These are phyloP conservation scores for Omphalea diandra DNA, from an alignment of 441 rosid species.

Conservation along the genomic window DNA sequence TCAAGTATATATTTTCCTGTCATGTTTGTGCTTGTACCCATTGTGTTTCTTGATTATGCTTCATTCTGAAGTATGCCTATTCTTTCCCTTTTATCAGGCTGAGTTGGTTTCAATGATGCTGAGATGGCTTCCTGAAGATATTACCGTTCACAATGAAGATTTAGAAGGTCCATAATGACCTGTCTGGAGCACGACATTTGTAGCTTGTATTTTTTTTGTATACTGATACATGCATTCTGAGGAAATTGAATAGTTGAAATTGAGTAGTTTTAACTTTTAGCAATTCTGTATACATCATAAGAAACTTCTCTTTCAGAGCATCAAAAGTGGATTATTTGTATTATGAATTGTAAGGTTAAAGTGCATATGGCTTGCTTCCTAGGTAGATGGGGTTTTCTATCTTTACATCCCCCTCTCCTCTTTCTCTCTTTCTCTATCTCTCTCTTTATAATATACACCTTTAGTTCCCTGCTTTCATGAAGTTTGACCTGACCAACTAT, in stretches of 20 bases:
- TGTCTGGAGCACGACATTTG: constrained; percentile 19
- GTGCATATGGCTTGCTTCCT: not conserved
- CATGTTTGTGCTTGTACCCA: constrained; percentile 11
- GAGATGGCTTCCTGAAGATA: constrained; percentile 99
- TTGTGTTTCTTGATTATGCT: constrained; percentile 14
- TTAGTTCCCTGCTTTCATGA: not conserved
- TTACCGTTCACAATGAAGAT: constrained; percentile 98
- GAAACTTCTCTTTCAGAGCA: not conserved
- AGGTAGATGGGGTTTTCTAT: not conserved
- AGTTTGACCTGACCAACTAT: not conserved
- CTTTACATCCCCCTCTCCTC: too few species aligned
- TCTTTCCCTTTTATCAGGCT: constrained; percentile 48
- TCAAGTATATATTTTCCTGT: constrained; percentile 46
- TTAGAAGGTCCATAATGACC: constrained; percentile 68
- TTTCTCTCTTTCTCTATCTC: too few species aligned
- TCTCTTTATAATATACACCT: not conserved
- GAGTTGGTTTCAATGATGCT: constrained; percentile 88
- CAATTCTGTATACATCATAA: constrained; percentile 14
- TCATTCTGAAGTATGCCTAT: constrained; percentile 7
- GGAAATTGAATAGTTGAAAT: constrained; percentile 17
- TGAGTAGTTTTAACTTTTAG: constrained; percentile 9
- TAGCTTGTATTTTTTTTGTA: constrained; percentile 8
- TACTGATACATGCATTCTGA: not conserved
- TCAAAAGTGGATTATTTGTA: not conserved
- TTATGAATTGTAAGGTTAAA: not conserved